These are phyloP conservation scores for Starmera pachycereana DNA, from an alignment of 805 yeast genomes.

Conservation along the genomic window DNA sequence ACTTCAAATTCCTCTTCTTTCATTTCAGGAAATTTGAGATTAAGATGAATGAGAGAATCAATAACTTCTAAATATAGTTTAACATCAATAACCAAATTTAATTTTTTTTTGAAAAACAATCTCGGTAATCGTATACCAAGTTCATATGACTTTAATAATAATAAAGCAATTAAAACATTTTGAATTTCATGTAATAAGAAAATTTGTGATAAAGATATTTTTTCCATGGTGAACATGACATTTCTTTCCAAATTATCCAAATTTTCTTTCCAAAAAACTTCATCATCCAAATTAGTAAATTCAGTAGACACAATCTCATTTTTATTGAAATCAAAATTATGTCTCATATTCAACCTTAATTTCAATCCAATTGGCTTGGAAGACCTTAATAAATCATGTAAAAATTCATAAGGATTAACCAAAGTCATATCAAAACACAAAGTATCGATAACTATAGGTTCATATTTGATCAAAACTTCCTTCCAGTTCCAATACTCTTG, in stretches of 20 bases:
- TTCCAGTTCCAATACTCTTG: conserved; percentile 6
- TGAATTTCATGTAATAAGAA: conserved; percentile 8
- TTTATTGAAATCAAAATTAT: too few species aligned
- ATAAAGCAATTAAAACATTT: conserved; percentile 3
- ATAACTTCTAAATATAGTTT: conserved; percentile 1
- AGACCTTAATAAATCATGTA: background rate
- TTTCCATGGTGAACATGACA: conserved; percentile 1
- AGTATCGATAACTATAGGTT: conserved; percentile 12
- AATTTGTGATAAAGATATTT: conserved; percentile 5
- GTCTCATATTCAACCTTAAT: too few species aligned
- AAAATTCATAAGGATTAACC: conserved; percentile 7
- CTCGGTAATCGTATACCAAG: conserved; percentile 4
- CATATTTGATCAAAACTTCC: conserved; percentile 10
- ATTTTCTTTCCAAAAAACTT: background rate
- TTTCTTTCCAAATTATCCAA: background rate
- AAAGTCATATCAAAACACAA: conserved; percentile 16
- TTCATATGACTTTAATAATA: background rate
- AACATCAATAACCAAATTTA: background rate
- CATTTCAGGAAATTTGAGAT: background rate
- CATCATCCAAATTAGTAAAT: conserved; percentile 1
- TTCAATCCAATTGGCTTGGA: background rate
- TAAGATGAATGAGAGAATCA: background rate
- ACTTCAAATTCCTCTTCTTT: background rate
- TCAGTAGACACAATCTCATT: too few species aligned
- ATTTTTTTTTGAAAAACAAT: conserved; percentile 5